A percentile compares a stretch with the other conserved stretches of the same genome.
These are phyloP conservation scores for Plasmodium fragile DNA, from an alignment of 169 alveolate genomes.

Conservation along the genomic window DNA sequence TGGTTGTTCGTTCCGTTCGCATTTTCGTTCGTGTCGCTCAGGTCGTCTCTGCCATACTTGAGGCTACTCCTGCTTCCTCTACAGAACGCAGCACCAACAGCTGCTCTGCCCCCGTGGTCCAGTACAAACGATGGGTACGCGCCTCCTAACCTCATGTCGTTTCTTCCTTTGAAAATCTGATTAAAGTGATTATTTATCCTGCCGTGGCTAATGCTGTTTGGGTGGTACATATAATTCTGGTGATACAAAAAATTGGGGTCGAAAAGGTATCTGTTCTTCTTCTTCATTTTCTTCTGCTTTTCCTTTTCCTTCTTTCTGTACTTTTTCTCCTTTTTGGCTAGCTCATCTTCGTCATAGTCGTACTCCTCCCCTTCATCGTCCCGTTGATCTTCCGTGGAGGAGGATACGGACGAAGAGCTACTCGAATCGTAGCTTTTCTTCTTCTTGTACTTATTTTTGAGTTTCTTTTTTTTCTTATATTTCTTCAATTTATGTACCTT, in stretches of 20 bases:
- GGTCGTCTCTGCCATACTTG: slow-evolving; percentile 4
- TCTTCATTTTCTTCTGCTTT: slow-evolving; percentile 1
- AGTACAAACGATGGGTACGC: background rate
- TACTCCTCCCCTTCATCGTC: background rate
- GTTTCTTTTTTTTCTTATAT: slow-evolving; percentile 16
- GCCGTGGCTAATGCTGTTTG: background rate
- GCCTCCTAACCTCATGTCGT: background rate
- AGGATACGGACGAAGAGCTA: slow-evolving; percentile 14
- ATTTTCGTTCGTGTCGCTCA: slow-evolving; percentile 26
- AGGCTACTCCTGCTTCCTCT: background rate
- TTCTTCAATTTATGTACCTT: background rate
- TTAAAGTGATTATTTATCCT: slow-evolving; percentile 9
- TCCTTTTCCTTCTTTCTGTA: slow-evolving; percentile 8
- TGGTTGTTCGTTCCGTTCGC: background rate
- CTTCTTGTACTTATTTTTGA: slow-evolving; percentile 21
- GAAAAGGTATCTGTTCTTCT: background rate
- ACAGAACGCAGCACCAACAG: background rate
- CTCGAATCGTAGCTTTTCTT: slow-evolving; percentile 38
- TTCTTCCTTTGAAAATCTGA: background rate
- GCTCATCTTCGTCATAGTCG: slow-evolving; percentile 4
- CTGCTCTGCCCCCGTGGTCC: background rate
- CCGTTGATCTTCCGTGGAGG: background rate
- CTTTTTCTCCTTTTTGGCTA: background rate
- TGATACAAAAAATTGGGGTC: slow-evolving; percentile 40
- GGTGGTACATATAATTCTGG: slow-evolving; percentile 22